A percentile compares a stretch with the other conserved stretches of the same genome.
Evolutionary conservation across 2,329 filamentous ascomycete genomes (phyloP).

Genomic region (Canariomyces notabilis): DNA sequence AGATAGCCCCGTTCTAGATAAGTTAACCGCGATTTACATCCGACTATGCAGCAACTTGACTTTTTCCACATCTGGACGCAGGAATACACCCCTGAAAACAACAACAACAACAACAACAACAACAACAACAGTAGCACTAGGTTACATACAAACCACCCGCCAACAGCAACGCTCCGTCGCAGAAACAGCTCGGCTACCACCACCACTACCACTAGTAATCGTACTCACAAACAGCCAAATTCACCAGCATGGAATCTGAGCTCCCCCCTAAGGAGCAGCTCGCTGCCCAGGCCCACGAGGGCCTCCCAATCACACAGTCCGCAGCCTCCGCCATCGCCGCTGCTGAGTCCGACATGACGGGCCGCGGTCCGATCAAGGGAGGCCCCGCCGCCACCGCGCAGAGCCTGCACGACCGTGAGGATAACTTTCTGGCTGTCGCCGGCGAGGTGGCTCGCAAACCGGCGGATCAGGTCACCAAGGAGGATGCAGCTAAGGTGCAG

Average conservation of each 20-base stretch:
- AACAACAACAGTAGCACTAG: no score
- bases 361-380: constrained; percentile 29
- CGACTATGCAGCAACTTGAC: constrained; percentile 14
- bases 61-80: constrained; percentile 16
- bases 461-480: constrained; percentile 27
- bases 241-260: constrained; percentile 9
- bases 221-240: background rate
- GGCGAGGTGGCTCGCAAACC: constrained; percentile 29
- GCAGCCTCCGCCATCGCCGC: constrained; percentile 26
- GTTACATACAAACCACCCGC: no score
- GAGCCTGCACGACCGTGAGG: constrained; percentile 31
- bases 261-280: constrained; percentile 17
- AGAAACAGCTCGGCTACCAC: background rate
- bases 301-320: constrained; percentile 26
- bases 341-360: constrained; percentile 28
- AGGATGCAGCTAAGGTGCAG: constrained; percentile 27
- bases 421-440: constrained; percentile 30
- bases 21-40: background rate
- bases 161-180: background rate
- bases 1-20: background rate
- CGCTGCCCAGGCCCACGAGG: constrained; percentile 19
- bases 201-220: background rate
- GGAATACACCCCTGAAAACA: background rate
- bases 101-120: background rate
- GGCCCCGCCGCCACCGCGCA: constrained; percentile 32